Percentiles rank a stretch among this genome's conserved stretches.
phyloP scores from a whole-genome alignment of 768 basidiomycete species.

The Lactifluus piperatus region DNA sequence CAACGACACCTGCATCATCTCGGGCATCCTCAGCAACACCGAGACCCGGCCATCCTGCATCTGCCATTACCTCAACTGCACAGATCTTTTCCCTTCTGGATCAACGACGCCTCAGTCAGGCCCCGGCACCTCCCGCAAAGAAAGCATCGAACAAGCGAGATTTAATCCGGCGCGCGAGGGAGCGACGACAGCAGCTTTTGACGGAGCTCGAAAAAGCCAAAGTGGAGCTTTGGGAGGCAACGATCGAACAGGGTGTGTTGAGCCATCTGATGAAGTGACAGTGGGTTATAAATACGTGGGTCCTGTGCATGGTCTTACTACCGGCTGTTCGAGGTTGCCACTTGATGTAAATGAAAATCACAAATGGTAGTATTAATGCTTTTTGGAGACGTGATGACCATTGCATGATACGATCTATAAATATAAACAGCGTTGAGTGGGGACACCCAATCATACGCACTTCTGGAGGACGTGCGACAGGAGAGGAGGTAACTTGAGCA shows the following conservation, averaged over 20 bases:
- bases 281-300: no score
- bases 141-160: constrained; percentile 31
- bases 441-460: no score
- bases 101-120: constrained; percentile 13
- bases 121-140: neutral
- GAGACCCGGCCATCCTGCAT: neutral
- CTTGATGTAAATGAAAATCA: no score
- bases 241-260: constrained; percentile 60
- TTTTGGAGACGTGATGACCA: no score
- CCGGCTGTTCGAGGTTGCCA: no score
- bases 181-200: constrained; percentile 42
- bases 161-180: constrained; percentile 44
- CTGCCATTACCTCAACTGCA: constrained; percentile 1
- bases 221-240: constrained; percentile 64
- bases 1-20: neutral
- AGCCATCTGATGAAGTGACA: constrained; percentile 38
- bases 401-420: no score
- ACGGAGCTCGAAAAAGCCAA: constrained; percentile 52
- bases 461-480: no score
- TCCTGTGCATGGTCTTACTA: neutral
- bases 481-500: no score
- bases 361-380: no score
- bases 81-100: constrained; percentile 21
- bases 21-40: constrained; percentile 3
- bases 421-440: no score